A percentile compares a stretch with the other conserved stretches of the same genome.
phyloP scores from a whole-genome alignment of 495 filamentous ascomycete species.

The Penicillium cataractarum region DNA sequence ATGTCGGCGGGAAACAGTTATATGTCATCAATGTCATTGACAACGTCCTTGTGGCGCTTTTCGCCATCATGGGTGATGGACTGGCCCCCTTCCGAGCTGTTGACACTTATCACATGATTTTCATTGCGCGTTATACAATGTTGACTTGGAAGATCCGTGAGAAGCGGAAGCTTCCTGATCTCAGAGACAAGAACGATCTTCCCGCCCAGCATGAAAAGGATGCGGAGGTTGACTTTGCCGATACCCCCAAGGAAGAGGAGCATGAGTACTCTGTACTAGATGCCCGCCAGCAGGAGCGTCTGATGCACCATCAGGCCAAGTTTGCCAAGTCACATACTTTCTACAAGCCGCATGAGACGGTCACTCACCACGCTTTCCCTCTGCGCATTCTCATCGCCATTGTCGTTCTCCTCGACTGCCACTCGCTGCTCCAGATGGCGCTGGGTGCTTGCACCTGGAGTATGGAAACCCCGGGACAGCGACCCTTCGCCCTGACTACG shows the following conservation, averaged over 20 bases:
- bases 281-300: slow-evolving; percentile 60
- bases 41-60: slow-evolving; percentile 74
- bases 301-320: slow-evolving; percentile 74
- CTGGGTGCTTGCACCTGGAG: slow-evolving; percentile 76
- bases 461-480: slow-evolving; percentile 59
- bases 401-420: slow-evolving; percentile 73
- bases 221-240: slow-evolving; percentile 49
- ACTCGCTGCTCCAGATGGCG: slow-evolving; percentile 73
- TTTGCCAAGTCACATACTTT: slow-evolving; percentile 78
- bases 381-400: slow-evolving; percentile 69
- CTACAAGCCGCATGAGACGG: slow-evolving; percentile 83
- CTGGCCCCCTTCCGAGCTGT: slow-evolving; percentile 74
- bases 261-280: slow-evolving; percentile 63
- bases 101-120: slow-evolving; percentile 83
- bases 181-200: slow-evolving; percentile 74
- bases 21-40: slow-evolving; percentile 79
- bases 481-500: slow-evolving; percentile 72
- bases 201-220: slow-evolving; percentile 54
- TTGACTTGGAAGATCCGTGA: slow-evolving; percentile 71
- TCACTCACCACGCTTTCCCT: slow-evolving; percentile 78
- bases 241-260: slow-evolving; percentile 41
- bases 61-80: slow-evolving; percentile 77
- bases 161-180: slow-evolving; percentile 61
- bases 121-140: slow-evolving; percentile 67
- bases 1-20: slow-evolving; percentile 69